phyloP scores from a whole-genome alignment of 192 early-diverging fungal species.

The Kappamyces sp. region DNA sequence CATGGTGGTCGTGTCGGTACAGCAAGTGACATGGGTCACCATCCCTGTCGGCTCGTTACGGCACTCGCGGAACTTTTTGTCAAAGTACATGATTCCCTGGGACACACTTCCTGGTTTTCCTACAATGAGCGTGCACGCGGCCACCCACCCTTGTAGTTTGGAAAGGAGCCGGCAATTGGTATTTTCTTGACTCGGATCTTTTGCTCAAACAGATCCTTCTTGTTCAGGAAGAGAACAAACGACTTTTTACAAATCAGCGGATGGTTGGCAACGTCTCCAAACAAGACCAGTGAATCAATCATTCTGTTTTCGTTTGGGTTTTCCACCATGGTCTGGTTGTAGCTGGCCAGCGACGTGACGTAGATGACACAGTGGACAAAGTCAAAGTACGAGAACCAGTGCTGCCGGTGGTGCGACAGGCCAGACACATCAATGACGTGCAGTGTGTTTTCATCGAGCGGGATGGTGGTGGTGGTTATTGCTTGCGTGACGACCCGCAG shows the following conservation, averaged over 20 bases:
- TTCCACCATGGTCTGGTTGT: constrained; percentile 15
- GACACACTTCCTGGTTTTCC: not conserved
- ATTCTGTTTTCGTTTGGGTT: constrained; percentile 13
- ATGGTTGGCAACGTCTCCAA: constrained; percentile 10
- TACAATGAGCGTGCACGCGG: not conserved
- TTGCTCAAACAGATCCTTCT: constrained; percentile 35
- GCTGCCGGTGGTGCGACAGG: not conserved
- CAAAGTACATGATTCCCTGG: not conserved
- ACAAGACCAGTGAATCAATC: constrained; percentile 17
- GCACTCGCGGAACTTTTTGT: not conserved
- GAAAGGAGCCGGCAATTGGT: not conserved
- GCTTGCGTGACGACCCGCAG: constrained; percentile 26
- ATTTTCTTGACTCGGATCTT: constrained; percentile 18
- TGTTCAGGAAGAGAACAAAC: constrained; percentile 37
- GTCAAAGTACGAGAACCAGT: constrained; percentile 19
- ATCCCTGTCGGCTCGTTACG: not conserved
- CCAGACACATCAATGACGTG: constrained; percentile 19
- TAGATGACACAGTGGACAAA: constrained; percentile 19
- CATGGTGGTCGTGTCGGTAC: constrained; percentile 15
- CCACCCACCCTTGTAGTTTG: constrained; percentile 3
- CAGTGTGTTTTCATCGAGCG: constrained; percentile 27
- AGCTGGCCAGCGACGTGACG: constrained; percentile 14
- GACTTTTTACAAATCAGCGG: constrained; percentile 1
- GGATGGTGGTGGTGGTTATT: constrained; percentile 34
- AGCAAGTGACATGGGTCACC: constrained; percentile 4